These are phyloP conservation scores for Calonectria henricotiae DNA, from an alignment of 2,329 filamentous ascomycete species.

Conservation along the genomic window DNA sequence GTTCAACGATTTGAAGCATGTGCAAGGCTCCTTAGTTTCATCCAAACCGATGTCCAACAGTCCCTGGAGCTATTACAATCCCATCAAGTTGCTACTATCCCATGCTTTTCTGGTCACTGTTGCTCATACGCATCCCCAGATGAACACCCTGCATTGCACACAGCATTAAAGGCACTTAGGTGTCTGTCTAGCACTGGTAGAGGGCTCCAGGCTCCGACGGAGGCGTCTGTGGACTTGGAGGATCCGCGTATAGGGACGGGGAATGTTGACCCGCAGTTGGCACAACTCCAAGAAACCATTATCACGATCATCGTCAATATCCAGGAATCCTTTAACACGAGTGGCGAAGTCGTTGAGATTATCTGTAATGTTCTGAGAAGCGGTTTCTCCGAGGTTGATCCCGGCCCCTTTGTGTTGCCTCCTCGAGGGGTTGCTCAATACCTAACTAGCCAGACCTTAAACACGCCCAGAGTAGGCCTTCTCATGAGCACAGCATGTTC, in stretches of 20 bases:
- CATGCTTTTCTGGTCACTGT: conserved; percentile 49
- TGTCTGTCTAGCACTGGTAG: conserved; percentile 81
- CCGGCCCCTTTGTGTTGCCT: conserved; percentile 85
- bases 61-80: conserved; percentile 48
- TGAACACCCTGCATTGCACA: conserved; percentile 65
- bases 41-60: conserved; percentile 71
- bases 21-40: conserved; percentile 60
- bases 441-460: conserved; percentile 72
- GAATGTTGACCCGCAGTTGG: conserved; percentile 45
- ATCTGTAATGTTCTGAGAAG: conserved; percentile 81
- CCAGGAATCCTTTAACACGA: conserved; percentile 69
- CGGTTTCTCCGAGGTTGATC: conserved; percentile 82
- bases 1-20: conserved; percentile 70
- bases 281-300: conserved; percentile 64
- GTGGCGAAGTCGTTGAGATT: conserved; percentile 79
- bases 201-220: conserved; percentile 79
- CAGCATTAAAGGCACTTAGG: conserved; percentile 73
- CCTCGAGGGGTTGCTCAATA: conserved; percentile 77
- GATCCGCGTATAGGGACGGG: conserved; percentile 55
- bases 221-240: conserved; percentile 79
- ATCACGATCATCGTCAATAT: conserved; percentile 66
- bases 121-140: conserved; percentile 55
- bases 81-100: conserved; percentile 29
- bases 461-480: conserved; percentile 78
- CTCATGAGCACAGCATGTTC: conserved; percentile 82